A percentile compares a stretch with the other conserved stretches of the same genome.
These are phyloP conservation scores for Venturia effusa DNA, from an alignment of 2,329 filamentous ascomycete genomes.

Conservation along the genomic window DNA sequence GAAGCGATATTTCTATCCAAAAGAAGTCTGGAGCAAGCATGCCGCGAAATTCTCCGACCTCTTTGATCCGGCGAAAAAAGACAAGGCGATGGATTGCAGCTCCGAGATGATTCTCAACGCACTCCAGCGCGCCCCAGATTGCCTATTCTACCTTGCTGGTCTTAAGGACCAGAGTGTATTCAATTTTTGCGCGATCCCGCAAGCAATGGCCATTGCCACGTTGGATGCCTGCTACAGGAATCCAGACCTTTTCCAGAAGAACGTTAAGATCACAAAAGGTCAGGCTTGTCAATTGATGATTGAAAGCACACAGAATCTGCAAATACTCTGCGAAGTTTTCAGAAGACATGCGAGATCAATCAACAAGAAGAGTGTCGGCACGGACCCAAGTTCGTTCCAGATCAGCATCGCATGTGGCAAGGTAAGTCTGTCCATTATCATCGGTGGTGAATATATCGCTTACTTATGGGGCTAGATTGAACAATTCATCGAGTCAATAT, in stretches of 20 bases:
- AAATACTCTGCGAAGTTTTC: slow-evolving; percentile 72
- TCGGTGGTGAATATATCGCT: neutral
- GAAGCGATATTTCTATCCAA: slow-evolving; percentile 84
- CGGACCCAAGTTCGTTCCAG: slow-evolving; percentile 82
- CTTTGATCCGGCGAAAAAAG: slow-evolving; percentile 68
- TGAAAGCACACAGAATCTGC: slow-evolving; percentile 83
- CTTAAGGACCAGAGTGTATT: slow-evolving; percentile 94
- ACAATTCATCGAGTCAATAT: slow-evolving; percentile 89
- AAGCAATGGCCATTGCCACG: slow-evolving; percentile 94
- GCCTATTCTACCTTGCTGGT: slow-evolving; percentile 94
- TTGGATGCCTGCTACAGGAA: slow-evolving; percentile 89
- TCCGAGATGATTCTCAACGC: slow-evolving; percentile 94
- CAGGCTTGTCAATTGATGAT: slow-evolving; percentile 86
- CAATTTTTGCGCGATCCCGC: slow-evolving; percentile 97
- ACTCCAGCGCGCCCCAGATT: slow-evolving; percentile 78
- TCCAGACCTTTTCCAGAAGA: slow-evolving; percentile 69
- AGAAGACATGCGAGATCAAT: slow-evolving; percentile 67
- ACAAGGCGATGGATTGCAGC: slow-evolving; percentile 70
- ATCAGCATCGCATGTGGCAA: slow-evolving; percentile 86
- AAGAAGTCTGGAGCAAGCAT: slow-evolving; percentile 94
- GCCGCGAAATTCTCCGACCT: slow-evolving; percentile 83
- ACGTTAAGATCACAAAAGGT: slow-evolving; percentile 95
- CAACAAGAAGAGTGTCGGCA: slow-evolving; percentile 85
- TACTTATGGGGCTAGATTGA: slow-evolving; percentile 54
- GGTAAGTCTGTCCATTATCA: slow-evolving; percentile 33